Conservation (phyloP, 148 eudicot genomes). For the Heliosperma pusillum region DNA sequence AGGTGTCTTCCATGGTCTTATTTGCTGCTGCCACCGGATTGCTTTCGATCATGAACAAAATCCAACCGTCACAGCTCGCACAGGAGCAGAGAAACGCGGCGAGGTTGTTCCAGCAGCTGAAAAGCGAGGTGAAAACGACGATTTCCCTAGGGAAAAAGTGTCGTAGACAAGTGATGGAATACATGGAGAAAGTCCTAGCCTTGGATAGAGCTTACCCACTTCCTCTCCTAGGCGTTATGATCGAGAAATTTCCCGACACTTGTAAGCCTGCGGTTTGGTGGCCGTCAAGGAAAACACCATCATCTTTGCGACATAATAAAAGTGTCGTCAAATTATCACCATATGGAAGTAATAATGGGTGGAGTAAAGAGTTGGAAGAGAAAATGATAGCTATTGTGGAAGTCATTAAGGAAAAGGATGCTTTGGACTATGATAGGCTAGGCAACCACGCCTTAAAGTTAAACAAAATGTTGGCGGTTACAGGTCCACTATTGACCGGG, state of each 20-base stretch:
- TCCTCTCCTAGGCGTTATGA: conserved; percentile 58
- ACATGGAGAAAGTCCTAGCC: conserved; percentile 44
- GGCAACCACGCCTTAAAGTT: conserved; percentile 57
- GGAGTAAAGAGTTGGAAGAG: conserved; percentile 47
- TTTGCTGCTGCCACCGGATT: conserved; percentile 51
- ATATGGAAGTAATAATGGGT: conserved; percentile 33
- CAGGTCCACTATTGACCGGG: conserved; percentile 51
- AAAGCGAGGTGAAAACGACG: conserved; percentile 26
- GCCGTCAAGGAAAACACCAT: conserved; percentile 24
- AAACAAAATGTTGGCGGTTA: conserved; percentile 48
- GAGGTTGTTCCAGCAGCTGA: conserved; percentile 44
- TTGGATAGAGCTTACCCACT: conserved; percentile 62
- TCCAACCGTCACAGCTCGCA: conserved; percentile 68
- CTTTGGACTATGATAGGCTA: conserved; percentile 52
- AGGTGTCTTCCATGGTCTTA: conserved; percentile 41
- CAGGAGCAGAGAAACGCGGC: conserved; percentile 66
- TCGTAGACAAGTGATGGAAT: conserved; percentile 34
- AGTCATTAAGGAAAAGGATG: conserved; percentile 41
- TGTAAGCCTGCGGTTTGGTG: conserved; percentile 58
- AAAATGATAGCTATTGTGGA: conserved; percentile 44
- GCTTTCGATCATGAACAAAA: conserved; percentile 46
- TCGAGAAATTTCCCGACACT: conserved; percentile 51
- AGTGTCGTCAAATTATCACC: neutral
- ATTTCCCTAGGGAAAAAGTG: conserved; percentile 24
- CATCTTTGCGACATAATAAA: neutral